phyloP scores from a whole-genome alignment of 257 asterid species.

The Handroanthus guayacan region DNA sequence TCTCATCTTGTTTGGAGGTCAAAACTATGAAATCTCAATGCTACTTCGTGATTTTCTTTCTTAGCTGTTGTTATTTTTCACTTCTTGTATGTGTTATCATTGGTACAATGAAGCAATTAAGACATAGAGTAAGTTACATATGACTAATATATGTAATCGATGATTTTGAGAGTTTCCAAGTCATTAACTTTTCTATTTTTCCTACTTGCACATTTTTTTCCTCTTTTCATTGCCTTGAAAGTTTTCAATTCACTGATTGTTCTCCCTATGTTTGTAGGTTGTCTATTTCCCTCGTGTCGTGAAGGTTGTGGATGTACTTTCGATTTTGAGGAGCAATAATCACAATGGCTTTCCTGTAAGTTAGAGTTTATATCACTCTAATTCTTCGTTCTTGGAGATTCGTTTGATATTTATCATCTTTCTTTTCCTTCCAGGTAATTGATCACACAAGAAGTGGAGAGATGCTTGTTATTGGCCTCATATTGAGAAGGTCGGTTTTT shows the following conservation, averaged over 20 bases:
- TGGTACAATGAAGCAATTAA: neutral
- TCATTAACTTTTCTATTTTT: neutral
- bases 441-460: constrained; percentile 92
- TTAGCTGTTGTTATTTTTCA: neutral
- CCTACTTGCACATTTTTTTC: neutral
- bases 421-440: constrained; percentile 64
- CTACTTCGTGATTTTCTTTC: neutral
- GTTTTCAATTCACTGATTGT: constrained; percentile 28
- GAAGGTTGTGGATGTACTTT: constrained; percentile 83
- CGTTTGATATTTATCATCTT: constrained; percentile 28
- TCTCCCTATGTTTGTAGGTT: constrained; percentile 57
- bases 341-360: constrained; percentile 98
- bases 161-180: constrained; percentile 17
- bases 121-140: neutral
- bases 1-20: neutral
- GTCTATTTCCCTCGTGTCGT: constrained; percentile 90
- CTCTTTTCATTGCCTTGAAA: constrained; percentile 11
- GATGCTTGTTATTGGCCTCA: constrained; percentile 92
- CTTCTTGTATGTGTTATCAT: neutral
- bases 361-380: constrained; percentile 32
- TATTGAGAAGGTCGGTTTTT: constrained; percentile 77
- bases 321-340: constrained; percentile 85
- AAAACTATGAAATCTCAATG: neutral
- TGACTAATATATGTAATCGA: neutral
- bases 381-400: constrained; percentile 28